These are phyloP conservation scores for Sequoiadendron giganteum DNA, from an alignment of 75 land plant species.

Conservation along the genomic window DNA sequence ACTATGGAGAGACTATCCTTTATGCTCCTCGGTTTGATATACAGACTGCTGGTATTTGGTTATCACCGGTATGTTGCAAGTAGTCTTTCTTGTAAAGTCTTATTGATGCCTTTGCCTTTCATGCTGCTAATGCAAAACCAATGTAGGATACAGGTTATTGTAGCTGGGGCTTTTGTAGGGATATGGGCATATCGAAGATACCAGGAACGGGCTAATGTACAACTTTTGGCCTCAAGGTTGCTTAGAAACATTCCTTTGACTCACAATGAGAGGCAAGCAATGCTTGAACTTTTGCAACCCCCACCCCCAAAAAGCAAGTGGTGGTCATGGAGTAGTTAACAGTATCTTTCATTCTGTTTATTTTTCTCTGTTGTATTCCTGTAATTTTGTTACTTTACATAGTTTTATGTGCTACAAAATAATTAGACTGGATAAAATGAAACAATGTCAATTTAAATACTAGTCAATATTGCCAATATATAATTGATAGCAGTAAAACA, in stretches of 20 bases:
- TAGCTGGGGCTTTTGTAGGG: constrained; percentile 38
- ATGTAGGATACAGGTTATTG: constrained; percentile 26
- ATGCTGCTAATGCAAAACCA: background rate
- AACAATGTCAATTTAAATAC: background rate
- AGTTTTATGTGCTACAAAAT: background rate
- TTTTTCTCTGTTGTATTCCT: background rate
- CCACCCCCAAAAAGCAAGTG: constrained; percentile 34
- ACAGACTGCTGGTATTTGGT: constrained; percentile 82
- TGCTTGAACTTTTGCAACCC: constrained; percentile 70
- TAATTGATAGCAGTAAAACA: background rate
- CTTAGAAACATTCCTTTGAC: constrained; percentile 65
- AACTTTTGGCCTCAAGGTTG: constrained; percentile 64
- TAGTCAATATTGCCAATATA: background rate
- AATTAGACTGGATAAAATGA: background rate
- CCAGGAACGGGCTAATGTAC: constrained; percentile 59
- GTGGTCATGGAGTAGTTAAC: constrained; percentile 16
- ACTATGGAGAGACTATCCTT: constrained; percentile 80
- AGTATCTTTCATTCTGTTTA: background rate
- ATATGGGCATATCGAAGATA: constrained; percentile 61
- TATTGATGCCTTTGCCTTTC: background rate
- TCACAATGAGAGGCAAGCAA: constrained; percentile 53
- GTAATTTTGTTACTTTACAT: background rate
- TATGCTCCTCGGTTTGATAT: constrained; percentile 80
- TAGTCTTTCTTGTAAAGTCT: background rate
- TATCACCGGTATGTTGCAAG: constrained; percentile 59